phyloP scores from a whole-genome alignment of 2,329 filamentous ascomycete species.

The Colletotrichum brevisporum region DNA sequence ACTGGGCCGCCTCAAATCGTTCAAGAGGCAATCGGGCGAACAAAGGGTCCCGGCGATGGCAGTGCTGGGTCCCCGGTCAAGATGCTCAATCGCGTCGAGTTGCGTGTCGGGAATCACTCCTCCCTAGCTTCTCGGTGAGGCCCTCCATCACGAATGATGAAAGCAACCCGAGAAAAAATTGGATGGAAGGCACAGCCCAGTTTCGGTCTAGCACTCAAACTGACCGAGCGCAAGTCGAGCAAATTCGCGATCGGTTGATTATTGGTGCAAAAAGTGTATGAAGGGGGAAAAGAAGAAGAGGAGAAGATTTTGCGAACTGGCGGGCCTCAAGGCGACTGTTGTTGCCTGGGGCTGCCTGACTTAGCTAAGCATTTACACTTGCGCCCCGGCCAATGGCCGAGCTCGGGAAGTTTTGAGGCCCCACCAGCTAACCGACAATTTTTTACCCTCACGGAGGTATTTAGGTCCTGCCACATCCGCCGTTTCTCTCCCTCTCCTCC shows the following conservation, averaged over 20 bases:
- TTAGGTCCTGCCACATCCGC: not conserved
- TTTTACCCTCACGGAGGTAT: not conserved
- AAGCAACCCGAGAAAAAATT: slow-evolving; percentile 42
- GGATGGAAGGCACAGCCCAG: slow-evolving; percentile 46
- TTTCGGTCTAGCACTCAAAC: slow-evolving; percentile 71
- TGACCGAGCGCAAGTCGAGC: slow-evolving; percentile 69
- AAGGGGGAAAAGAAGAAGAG: slow-evolving; percentile 46
- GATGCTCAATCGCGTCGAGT: too few species aligned
- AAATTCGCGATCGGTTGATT: slow-evolving; percentile 71
- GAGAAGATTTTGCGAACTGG: slow-evolving; percentile 18
- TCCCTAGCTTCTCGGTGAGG: slow-evolving; percentile 34
- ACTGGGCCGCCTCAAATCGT: not conserved
- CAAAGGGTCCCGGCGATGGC: not conserved
- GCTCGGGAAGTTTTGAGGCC: not conserved
- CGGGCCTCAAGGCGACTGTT: slow-evolving; percentile 20
- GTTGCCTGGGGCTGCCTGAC: slow-evolving; percentile 15
- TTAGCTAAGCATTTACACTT: slow-evolving; percentile 15
- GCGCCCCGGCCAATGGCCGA: not conserved
- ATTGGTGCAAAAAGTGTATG: slow-evolving; percentile 69
- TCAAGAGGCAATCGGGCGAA: too few species aligned
- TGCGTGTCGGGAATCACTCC: slow-evolving; percentile 36
- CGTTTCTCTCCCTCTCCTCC: too few species aligned
- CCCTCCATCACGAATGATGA: slow-evolving; percentile 31
- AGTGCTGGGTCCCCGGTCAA: not conserved
- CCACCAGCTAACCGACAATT: not conserved